Evolutionary conservation across 345 rosid species (phyloP).

Genomic region (Linum lewisii): DNA sequence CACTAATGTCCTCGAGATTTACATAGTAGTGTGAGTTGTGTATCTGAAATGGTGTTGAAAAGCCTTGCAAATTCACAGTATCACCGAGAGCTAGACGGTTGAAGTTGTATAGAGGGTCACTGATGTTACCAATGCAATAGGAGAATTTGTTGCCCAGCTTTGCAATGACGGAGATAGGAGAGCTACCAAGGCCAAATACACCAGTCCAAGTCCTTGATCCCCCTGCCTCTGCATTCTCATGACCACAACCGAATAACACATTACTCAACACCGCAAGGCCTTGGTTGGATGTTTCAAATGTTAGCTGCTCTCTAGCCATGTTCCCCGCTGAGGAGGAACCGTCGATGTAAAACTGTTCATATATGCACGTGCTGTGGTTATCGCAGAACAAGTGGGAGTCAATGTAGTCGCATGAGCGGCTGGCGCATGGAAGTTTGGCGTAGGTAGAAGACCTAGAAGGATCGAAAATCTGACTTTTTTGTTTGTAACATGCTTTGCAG

Average conservation of each 20-base stretch:
- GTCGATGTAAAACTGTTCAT: slow-evolving; percentile 21
- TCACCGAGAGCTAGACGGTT: slow-evolving; percentile 40
- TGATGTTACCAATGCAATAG: slow-evolving; percentile 39
- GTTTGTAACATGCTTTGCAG: slow-evolving; percentile 25
- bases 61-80: slow-evolving; percentile 34
- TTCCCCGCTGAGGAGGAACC: slow-evolving; percentile 33
- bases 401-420: slow-evolving; percentile 17
- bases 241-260: slow-evolving; percentile 44
- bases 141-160: slow-evolving; percentile 46
- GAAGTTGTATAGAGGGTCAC: slow-evolving; percentile 28
- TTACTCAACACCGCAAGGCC: slow-evolving; percentile 17
- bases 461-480: slow-evolving; percentile 21
- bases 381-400: slow-evolving; percentile 3
- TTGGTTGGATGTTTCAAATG: slow-evolving; percentile 29
- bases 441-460: slow-evolving; percentile 44
- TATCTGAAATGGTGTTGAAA: slow-evolving; percentile 35
- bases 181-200: slow-evolving; percentile 38
- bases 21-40: slow-evolving; percentile 27
- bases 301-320: slow-evolving; percentile 36
- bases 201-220: slow-evolving; percentile 25
- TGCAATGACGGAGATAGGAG: slow-evolving; percentile 26
- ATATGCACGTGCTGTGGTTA: slow-evolving; percentile 23
- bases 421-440: slow-evolving; percentile 21
- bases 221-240: slow-evolving; percentile 26
- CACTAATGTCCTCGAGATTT: slow-evolving; percentile 40